Base-by-base conservation (phyloP, 495 filamentous ascomycete species). In the Apodospora peruviana region DNA sequence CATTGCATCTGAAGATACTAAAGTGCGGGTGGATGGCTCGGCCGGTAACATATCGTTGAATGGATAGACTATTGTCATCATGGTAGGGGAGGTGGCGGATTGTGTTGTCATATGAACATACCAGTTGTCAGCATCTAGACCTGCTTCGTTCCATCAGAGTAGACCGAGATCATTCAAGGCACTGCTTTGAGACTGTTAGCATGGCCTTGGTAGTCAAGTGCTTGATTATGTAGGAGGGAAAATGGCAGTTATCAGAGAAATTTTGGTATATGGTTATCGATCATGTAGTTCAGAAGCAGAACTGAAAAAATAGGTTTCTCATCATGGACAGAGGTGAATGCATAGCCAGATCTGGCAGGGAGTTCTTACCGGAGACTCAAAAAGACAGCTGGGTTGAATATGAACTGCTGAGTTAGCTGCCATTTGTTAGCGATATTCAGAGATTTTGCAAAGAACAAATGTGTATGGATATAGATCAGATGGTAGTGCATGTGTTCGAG, bases 21-120 rank as follows among this genome's bases (percentile, higher is more conserved):
- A 72, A 84, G 88, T 94, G 76, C 61, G 84, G 80, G 78, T 88
- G 83, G 77, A 81, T 82, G 79, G 74, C 78, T 88, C 78, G 85
- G 86, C 71, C 56, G 66, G 72, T 71, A 80, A 14, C 71, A 76
- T 65, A 67, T 96, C 88, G 80, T 94, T 85, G 91, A 97, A 97
- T 97, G 91, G 91, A 97, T 97, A 87, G 84, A 89, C 91, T 91
- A 75, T 80, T 86, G 81, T 95, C 90, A 96, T 97, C 91, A 86
- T 86, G 67, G 74, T 49, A 40, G 42, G 40, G 45, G 27, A 44
- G 50, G 42, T 35, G 48, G 21, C 7, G 40, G 39, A 53, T 7
- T 1, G 36, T 9, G 36, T 32, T 12, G 27, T 12, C 5, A 32
- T 32, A 12, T 36, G 27, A 37, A 52, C 25, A 39, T 23, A 41